A percentile compares a stretch with the other conserved stretches of the same genome.
Conservation (phyloP, 257 asterid species). For the Capsicum pubescens region DNA sequence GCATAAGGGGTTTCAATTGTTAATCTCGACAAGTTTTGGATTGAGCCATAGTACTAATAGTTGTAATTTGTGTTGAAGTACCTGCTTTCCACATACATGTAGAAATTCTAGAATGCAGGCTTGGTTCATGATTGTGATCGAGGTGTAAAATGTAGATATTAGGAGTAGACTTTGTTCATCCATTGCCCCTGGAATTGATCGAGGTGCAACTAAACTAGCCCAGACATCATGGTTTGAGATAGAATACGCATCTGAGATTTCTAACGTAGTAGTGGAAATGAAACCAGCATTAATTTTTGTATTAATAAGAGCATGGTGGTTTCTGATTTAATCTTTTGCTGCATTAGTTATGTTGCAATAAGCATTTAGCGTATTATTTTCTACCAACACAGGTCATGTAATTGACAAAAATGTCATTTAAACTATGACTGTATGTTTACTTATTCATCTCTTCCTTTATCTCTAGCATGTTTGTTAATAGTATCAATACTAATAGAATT, state of each 20-base stretch:
- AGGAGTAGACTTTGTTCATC: background rate
- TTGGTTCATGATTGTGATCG: background rate
- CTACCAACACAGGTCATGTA: no score
- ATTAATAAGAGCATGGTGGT: background rate
- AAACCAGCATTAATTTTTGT: no score
- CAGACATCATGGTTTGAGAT: background rate
- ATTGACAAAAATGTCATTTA: no score
- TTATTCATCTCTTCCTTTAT: no score
- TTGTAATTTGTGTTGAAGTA: background rate
- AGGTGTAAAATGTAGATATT: background rate
- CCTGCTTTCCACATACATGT: background rate
- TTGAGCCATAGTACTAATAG: background rate
- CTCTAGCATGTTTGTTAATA: no score
- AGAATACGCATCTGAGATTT: background rate
- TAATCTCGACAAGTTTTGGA: background rate
- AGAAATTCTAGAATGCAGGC: background rate
- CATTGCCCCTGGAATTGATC: no score
- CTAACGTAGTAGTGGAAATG: background rate
- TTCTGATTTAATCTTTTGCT: background rate
- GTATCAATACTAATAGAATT: no score
- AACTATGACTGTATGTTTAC: no score
- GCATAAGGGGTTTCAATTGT: background rate
- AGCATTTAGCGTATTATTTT: no score
- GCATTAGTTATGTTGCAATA: no score
- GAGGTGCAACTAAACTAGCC: no score